phyloP scores from a whole-genome alignment of 2,329 filamentous ascomycete genomes.

The Fusarium papillatum region DNA sequence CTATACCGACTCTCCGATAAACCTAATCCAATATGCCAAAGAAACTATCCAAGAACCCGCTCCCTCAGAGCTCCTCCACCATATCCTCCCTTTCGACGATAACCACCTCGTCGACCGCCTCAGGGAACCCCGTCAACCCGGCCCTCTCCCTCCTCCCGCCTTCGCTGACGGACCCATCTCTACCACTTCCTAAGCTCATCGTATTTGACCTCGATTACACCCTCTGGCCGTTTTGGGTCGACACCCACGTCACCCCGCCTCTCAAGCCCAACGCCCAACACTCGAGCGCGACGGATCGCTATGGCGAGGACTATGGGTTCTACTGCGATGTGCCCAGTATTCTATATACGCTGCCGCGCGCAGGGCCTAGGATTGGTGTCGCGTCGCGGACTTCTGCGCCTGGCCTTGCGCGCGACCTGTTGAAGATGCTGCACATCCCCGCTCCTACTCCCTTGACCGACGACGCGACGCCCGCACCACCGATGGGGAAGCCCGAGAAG shows the following conservation, averaged over 20 bases:
- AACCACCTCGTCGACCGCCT: constrained; percentile 42
- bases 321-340: constrained; percentile 78
- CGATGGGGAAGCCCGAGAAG: constrained; percentile 46
- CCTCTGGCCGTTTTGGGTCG: constrained; percentile 98
- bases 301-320: constrained; percentile 78
- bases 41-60: constrained; percentile 48
- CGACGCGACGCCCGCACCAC: constrained; percentile 16
- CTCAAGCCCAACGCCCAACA: constrained; percentile 64
- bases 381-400: constrained; percentile 88
- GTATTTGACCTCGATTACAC: constrained; percentile 99
- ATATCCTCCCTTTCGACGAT: constrained; percentile 37
- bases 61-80: constrained; percentile 36
- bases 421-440: constrained; percentile 78
- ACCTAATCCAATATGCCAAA: constrained; percentile 44
- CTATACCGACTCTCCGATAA: too few relatives aligned
- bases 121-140: constrained; percentile 54
- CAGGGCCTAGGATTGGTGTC: constrained; percentile 72
- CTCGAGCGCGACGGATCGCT: constrained; percentile 64
- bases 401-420: constrained; percentile 83
- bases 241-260: constrained; percentile 88
- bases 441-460: constrained; percentile 43
- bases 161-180: constrained; percentile 63
- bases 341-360: constrained; percentile 68
- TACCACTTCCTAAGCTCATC: constrained; percentile 84
- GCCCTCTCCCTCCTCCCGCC: constrained; percentile 47